Evolutionary conservation across 1,284 basidiomycete species (phyloP), one percentile per base, ranked within the genome.

Genomic region (Butyriboletus appendiculatus): DNA sequence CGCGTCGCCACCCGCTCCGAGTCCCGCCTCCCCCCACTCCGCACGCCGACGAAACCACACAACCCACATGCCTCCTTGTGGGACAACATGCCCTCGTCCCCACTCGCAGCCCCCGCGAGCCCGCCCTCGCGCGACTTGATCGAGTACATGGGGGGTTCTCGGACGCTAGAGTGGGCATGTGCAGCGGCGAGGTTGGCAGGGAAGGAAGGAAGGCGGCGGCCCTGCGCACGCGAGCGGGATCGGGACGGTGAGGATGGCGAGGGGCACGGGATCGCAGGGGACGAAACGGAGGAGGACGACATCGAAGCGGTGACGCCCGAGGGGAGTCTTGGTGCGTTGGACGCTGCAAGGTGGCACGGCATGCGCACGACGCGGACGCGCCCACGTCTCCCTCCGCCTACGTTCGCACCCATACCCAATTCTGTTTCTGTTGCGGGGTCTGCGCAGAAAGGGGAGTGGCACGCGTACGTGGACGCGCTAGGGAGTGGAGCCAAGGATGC

Each of bases 61-160:
- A 60, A 73, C 55, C 73, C 73, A 9, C 64, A 67, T 50, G 72
- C 67, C 41, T 74, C 72, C 0, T 70, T 81, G 2, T 89, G 84
- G 84, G 85, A 88, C 61, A 81, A 77, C 63, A 88, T 88, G 86
- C 86, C 84, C 47, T 86, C 85, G 0, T 88, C 85, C 0, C 86
- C 86, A 0, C 67, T 81, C 30, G 73, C 73, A 1, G 76, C 81
- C 3, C 75, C 78, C 7, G 74, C 75, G 48, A 81, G 79, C 60
- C 78, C 82, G 10, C 75, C 76, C 3, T 70, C 76, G 9, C 66
- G 73, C 40, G 64, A 75, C 49, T 75, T 80, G 45, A 70, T 86
- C 59, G 81, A 82, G 41, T 85, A 82, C 55, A 48, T 78, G 73
- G 59, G 71, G 68, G 50, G 69, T 70, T 74, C 57, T 69, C 76